Evolutionary conservation across 176 grass and related monocot species (phyloP).

Genomic region (Olyra latifolia): DNA sequence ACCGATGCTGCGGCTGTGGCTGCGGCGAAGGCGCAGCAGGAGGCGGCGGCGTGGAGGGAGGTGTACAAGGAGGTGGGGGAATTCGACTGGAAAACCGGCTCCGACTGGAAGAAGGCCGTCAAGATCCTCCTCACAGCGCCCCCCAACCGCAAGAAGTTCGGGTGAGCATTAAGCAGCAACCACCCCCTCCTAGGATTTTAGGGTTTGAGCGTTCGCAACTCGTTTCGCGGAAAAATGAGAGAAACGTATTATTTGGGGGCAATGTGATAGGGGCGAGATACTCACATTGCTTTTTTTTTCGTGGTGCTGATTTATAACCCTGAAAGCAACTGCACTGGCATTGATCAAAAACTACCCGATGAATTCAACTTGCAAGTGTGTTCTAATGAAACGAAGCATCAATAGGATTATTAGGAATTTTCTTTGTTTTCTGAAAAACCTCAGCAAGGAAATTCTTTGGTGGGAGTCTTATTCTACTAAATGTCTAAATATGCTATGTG

Average conservation of each 20-base stretch:
- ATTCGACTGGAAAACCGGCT: constrained; percentile 49
- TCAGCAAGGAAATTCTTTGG: neutral
- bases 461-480: no score
- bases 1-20: neutral
- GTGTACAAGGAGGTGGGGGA: constrained; percentile 49
- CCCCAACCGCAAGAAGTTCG: constrained; percentile 57
- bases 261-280: neutral
- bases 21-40: constrained; percentile 27
- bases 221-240: neutral
- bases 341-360: no score
- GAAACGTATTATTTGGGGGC: neutral
- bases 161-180: constrained; percentile 21
- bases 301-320: no score
- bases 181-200: neutral
- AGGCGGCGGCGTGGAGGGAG: constrained; percentile 27
- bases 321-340: no score
- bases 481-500: neutral
- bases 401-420: neutral
- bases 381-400: neutral
- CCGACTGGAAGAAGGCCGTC: constrained; percentile 49
- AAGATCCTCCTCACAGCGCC: constrained; percentile 56
- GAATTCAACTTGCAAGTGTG: no score
- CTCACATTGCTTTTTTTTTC: no score
- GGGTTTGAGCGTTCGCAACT: neutral
- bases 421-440: neutral